Evolutionary conservation across 306 rosid genomes (phyloP).

Genomic region (Acacia crassicarpa): DNA sequence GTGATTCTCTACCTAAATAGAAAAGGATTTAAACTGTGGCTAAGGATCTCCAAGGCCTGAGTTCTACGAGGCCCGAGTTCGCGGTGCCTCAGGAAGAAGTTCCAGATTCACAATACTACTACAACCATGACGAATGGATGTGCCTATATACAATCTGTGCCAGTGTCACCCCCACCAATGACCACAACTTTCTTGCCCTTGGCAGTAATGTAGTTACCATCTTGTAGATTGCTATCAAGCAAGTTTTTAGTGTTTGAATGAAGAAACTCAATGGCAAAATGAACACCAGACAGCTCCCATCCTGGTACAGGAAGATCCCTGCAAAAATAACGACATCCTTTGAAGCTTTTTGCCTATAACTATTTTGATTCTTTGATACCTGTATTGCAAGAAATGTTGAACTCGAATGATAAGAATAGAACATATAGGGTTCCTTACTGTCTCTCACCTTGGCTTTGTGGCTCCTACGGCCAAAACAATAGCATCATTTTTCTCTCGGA

Average conservation of each 20-base stretch:
- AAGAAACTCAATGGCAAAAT: conserved; percentile 96
- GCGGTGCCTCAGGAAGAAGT: conserved; percentile 86
- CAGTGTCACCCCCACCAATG: conserved; percentile 99
- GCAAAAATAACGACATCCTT: conserved; percentile 29
- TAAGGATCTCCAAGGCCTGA: conserved; percentile 96
- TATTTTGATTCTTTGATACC: background rate
- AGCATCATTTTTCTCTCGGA: conserved; percentile 78
- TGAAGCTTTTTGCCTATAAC: conserved; percentile 17
- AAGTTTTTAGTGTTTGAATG: conserved; percentile 93
- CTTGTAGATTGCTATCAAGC: conserved; percentile 86
- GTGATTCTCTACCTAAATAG: no score
- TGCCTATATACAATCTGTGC: conserved; percentile 96
- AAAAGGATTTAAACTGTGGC: conserved; percentile 76
- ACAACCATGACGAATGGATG: conserved; percentile 92
- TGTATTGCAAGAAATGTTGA: background rate
- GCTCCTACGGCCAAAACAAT: conserved; percentile 87
- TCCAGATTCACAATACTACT: conserved; percentile 53
- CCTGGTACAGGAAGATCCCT: conserved; percentile 98
- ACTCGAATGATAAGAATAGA: background rate
- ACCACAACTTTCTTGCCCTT: conserved; percentile 89
- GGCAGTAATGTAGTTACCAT: conserved; percentile 87
- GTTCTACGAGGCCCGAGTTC: conserved; percentile 70
- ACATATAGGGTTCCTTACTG: background rate
- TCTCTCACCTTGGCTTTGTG: conserved; percentile 86
- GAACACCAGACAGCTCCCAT: conserved; percentile 84